Conservation (phyloP, 2,329 filamentous ascomycete genomes). For the Podosphaera leucotricha region DNA sequence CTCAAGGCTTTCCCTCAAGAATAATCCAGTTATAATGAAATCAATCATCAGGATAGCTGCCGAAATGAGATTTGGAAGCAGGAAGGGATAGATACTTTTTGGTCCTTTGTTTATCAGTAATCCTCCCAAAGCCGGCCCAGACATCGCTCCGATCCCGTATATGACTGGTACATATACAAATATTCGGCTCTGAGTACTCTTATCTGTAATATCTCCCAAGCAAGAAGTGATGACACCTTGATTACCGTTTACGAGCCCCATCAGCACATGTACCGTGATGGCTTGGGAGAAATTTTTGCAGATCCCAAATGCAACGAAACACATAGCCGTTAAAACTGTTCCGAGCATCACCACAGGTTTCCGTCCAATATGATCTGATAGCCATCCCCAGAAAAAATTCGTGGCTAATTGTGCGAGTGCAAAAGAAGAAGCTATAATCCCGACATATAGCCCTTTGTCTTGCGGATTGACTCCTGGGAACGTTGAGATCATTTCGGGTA, state of each 20-base stretch:
- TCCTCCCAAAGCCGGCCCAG: conserved; percentile 77
- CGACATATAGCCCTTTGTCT: conserved; percentile 69
- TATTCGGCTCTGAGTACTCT: conserved; percentile 77
- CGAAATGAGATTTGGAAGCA: conserved; percentile 61
- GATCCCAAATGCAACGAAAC: conserved; percentile 73
- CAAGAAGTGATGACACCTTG: conserved; percentile 86
- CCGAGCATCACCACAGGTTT: conserved; percentile 68
- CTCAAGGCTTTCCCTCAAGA: conserved; percentile 66
- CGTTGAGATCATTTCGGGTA: conserved; percentile 71
- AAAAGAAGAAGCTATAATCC: conserved; percentile 72
- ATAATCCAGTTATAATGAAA: conserved; percentile 50
- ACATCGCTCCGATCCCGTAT: conserved; percentile 88
- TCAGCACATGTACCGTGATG: conserved; percentile 61
- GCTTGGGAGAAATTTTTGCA: conserved; percentile 66
- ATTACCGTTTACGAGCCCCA: conserved; percentile 90
- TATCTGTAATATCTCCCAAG: conserved; percentile 81
- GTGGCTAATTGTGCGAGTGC: conserved; percentile 80
- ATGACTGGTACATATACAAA: conserved; percentile 90
- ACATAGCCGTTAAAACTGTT: conserved; percentile 57
- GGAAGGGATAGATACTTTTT: conserved; percentile 48
- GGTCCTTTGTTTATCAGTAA: conserved; percentile 39
- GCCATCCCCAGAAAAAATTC: conserved; percentile 76
- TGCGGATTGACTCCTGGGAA: conserved; percentile 56
- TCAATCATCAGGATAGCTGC: conserved; percentile 49
- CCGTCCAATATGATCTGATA: conserved; percentile 55